Evolutionary conservation across 192 early-diverging fungal species (phyloP).

Genomic region (Podila minutissima): DNA sequence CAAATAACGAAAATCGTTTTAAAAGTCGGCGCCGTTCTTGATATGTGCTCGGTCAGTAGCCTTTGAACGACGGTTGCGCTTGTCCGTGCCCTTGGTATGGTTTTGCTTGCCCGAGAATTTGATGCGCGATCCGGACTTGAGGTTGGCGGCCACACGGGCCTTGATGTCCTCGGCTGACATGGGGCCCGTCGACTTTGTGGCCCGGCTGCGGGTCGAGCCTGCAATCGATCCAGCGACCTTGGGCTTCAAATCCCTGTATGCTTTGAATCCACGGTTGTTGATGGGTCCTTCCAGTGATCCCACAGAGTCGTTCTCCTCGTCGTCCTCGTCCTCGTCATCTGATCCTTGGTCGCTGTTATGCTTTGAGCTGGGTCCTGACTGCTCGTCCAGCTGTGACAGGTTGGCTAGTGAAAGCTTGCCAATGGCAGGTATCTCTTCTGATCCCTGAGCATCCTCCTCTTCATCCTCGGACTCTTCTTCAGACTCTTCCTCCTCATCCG

Average conservation of each 20-base stretch:
- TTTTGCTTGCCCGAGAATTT: slow-evolving; percentile 55
- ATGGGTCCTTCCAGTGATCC: slow-evolving; percentile 38
- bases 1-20: background rate
- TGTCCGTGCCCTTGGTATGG: slow-evolving; percentile 62
- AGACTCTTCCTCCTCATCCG: slow-evolving; percentile 33
- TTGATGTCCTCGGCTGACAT: slow-evolving; percentile 61
- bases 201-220: slow-evolving; percentile 36
- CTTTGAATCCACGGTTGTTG: slow-evolving; percentile 62
- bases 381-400: slow-evolving; percentile 34
- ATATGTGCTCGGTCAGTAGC: slow-evolving; percentile 32
- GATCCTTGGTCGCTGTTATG: slow-evolving; percentile 21
- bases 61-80: slow-evolving; percentile 52
- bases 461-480: slow-evolving; percentile 33
- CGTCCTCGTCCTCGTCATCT: slow-evolving; percentile 43
- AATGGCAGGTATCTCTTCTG: slow-evolving; percentile 25
- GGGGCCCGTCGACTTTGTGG: slow-evolving; percentile 33
- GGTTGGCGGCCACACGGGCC: slow-evolving; percentile 56
- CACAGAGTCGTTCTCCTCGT: slow-evolving; percentile 45
- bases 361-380: slow-evolving; percentile 11
- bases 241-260: slow-evolving; percentile 56
- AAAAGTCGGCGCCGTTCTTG: slow-evolving; percentile 43
- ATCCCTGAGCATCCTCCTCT: slow-evolving; percentile 16
- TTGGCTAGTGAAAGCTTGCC: slow-evolving; percentile 47
- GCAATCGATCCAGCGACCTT: slow-evolving; percentile 30
- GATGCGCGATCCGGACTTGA: slow-evolving; percentile 38